Evolutionary conservation across 306 rosid species (phyloP).

Genomic region (Ormosia semicastrata): DNA sequence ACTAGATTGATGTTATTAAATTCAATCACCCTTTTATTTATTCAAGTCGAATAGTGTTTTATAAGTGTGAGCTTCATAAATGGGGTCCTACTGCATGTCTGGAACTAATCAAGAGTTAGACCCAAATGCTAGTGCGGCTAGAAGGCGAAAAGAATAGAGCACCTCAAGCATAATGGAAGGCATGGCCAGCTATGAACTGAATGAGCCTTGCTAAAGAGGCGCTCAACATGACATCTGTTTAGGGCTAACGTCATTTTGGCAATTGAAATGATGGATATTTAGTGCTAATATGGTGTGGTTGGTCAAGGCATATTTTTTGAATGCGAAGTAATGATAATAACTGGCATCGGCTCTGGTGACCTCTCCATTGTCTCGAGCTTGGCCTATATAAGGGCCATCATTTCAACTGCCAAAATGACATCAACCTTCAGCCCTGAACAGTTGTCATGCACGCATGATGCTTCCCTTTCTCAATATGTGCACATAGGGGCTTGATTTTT

Average conservation of each 20-base stretch:
- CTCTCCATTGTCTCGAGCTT: slow-evolving; percentile 14
- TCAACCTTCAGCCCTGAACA: background rate
- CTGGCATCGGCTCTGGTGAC: background rate
- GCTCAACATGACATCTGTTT: background rate
- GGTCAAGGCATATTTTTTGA: background rate
- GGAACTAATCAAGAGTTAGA: background rate
- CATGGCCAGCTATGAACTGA: background rate
- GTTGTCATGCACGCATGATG: background rate
- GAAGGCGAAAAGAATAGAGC: slow-evolving; percentile 1
- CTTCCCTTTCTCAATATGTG: background rate
- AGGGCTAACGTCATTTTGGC: background rate
- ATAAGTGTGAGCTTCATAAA: background rate
- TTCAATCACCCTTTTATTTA: slow-evolving; percentile 9
- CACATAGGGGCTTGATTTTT: background rate
- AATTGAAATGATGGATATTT: slow-evolving; percentile 10
- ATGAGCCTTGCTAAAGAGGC: background rate
- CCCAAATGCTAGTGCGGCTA: background rate
- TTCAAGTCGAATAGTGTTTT: background rate
- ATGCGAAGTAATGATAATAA: background rate
- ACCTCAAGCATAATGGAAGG: slow-evolving; percentile 13
- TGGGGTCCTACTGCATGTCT: background rate
- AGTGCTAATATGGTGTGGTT: background rate
- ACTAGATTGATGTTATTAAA: slow-evolving; percentile 13
- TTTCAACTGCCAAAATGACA: background rate
- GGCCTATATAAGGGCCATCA: background rate